These are phyloP conservation scores for Cunninghamia lanceolata DNA, from an alignment of 75 land plant species.

Conservation along the genomic window DNA sequence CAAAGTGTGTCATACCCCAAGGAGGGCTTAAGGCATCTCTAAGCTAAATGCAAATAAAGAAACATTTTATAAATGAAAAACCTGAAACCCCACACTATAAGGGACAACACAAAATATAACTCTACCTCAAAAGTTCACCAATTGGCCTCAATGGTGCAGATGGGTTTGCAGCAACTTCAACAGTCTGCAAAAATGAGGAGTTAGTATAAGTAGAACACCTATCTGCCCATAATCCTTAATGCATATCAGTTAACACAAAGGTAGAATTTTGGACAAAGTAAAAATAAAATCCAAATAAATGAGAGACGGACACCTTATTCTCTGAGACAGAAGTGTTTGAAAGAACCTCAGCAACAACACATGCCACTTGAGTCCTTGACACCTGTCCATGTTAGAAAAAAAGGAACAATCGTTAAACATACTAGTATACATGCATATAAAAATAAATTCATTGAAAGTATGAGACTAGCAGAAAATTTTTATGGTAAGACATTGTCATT, in stretches of 20 bases:
- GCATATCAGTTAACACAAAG: neutral
- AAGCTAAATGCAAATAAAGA: neutral
- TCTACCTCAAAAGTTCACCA: conserved; percentile 79
- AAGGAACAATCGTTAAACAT: neutral
- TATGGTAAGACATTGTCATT: too few species aligned
- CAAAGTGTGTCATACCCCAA: neutral
- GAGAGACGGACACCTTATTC: conserved; percentile 58
- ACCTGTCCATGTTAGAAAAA: conserved; percentile 45
- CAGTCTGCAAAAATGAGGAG: conserved; percentile 44
- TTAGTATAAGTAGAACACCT: neutral
- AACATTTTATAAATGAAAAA: neutral
- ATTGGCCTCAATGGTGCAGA: conserved; percentile 52
- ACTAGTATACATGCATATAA: neutral
- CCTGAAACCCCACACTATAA: neutral
- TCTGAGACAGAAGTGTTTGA: conserved; percentile 76
- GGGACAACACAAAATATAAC: neutral
- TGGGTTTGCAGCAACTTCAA: conserved; percentile 71
- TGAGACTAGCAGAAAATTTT: neutral
- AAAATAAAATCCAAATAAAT: neutral
- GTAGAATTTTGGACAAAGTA: neutral
- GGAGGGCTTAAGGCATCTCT: neutral
- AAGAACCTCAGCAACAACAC: conserved; percentile 77
- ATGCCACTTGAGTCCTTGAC: conserved; percentile 73
- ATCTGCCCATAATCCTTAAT: neutral
- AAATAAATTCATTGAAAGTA: neutral